Base-by-base conservation (phyloP, 129 eudicot genomes). In the Lactuca saligna region DNA sequence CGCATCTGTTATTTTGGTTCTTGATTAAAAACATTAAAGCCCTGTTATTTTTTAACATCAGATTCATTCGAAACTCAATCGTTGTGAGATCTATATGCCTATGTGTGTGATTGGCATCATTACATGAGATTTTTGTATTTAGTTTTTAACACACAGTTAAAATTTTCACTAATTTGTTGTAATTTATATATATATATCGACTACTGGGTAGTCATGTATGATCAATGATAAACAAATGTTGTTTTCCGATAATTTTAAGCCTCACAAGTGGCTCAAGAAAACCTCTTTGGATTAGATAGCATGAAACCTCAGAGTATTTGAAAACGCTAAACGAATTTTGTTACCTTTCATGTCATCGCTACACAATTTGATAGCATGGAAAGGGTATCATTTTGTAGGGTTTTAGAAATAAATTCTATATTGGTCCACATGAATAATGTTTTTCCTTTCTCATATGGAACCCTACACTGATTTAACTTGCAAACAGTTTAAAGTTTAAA, bases 381-480 rank as follows among this genome's bases (percentile, higher is more conserved):
- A 35, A 64, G 9, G 31, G 16, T 54, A 33, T 31, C 29, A 17
- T 39, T 31, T 49, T 50, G 51, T 48, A 35, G 31, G 34, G 33
- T 29, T 33, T 29, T 17, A 5, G 17, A 70, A 61, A 39, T 63
- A 44, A 25, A 31, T 53, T 51, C 57, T 54, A 64, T 54, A 66
- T 58, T 59, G 69, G 75, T 75, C 68, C 80, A 75, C 80, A 58
- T 69, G 69, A 58, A 59, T 66, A 68, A 69, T 48, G 73, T 37
- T 66, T 66, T 75, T 60, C 79, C 57, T 65, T 54, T 53, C 38
- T 49, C 68, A 60, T 61, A 68, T 54, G 69, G 63, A 63, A 54
- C 60, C 17, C 61, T 12, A n/a, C 51, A 57, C 42, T 56, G 38
- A 53, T 16, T 68, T 68, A 41, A n/a, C 38, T 69, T 69, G 15